Evolutionary conservation across 345 rosid genomes (phyloP).

Genomic region (Camelina laxa): DNA sequence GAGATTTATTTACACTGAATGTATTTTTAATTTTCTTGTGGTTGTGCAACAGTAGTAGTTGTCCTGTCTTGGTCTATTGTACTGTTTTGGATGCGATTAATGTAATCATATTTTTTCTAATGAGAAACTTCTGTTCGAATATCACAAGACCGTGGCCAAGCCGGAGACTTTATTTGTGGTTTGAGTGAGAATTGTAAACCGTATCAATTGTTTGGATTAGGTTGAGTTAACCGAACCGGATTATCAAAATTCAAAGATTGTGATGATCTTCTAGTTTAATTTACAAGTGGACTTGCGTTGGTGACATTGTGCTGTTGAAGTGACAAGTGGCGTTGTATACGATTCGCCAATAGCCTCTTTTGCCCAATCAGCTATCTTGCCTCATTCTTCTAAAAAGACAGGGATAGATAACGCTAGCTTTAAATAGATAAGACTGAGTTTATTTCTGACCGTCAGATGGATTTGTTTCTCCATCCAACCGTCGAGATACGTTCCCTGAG

Average conservation of each 20-base stretch:
- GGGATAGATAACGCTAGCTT: constrained; percentile 23
- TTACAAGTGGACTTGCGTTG: not conserved
- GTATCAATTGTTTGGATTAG: not conserved
- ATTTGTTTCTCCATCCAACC: constrained; percentile 36
- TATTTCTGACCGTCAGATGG: constrained; percentile 41
- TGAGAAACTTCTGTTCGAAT: constrained; percentile 27
- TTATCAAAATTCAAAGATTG: not conserved
- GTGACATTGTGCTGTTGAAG: constrained; percentile 9
- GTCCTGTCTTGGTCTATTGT: constrained; percentile 21
- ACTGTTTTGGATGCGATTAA: constrained; percentile 10
- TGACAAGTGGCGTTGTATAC: constrained; percentile 33
- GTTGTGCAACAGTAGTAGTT: constrained; percentile 28
- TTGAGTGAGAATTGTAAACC: not conserved
- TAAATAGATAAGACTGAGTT: constrained; percentile 34
- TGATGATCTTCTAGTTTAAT: not conserved
- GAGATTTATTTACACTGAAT: constrained; percentile 9
- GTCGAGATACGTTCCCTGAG: constrained; percentile 10
- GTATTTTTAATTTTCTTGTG: constrained; percentile 21
- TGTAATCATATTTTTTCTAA: constrained; percentile 31
- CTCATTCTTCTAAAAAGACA: not conserved
- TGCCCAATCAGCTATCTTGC: constrained; percentile 38
- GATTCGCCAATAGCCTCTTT: constrained; percentile 26
- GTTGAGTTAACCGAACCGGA: constrained; percentile 16
- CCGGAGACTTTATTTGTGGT: constrained; percentile 17
- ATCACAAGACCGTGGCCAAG: not conserved